Percentiles rank a stretch among this genome's conserved stretches.
These are phyloP conservation scores for Fagus crenata DNA, from an alignment of 306 rosid genomes.

Conservation along the genomic window DNA sequence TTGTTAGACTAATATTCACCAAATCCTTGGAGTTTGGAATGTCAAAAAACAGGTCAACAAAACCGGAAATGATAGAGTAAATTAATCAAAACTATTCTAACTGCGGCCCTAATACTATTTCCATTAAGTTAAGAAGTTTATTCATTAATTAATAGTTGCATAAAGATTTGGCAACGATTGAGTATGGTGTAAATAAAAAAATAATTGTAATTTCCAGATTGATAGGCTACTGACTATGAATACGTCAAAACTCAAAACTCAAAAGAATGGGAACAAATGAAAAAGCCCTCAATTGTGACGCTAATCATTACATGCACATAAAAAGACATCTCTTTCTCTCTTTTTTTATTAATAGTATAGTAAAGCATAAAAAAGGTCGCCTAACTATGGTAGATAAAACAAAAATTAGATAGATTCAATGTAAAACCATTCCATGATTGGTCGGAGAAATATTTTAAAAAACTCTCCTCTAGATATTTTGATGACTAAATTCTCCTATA, in stretches of 20 bases:
- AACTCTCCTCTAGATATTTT: background rate
- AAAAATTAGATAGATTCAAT: background rate
- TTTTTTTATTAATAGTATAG: background rate
- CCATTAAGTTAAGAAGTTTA: background rate
- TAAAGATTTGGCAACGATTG: background rate
- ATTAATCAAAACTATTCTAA: background rate
- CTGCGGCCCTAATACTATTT: too few species aligned
- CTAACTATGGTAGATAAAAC: background rate
- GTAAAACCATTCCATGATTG: background rate
- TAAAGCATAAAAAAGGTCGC: background rate
- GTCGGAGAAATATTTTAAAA: too few species aligned
- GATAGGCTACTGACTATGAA: background rate
- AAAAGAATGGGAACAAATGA: background rate
- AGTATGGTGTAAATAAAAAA: background rate
- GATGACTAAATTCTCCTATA: background rate
- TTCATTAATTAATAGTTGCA: background rate
- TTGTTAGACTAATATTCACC: too few species aligned
- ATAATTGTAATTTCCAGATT: background rate
- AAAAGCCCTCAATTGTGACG: background rate
- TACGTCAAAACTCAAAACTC: background rate
- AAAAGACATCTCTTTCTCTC: background rate
- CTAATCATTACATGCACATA: background rate
- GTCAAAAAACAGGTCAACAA: constrained; percentile 3
- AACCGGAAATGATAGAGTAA: background rate
- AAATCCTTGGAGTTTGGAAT: background rate